Percentiles rank a stretch among this genome's conserved stretches.
These are phyloP conservation scores for Bryoerythrophyllum caledonicum DNA, from an alignment of 225 moss, liverwort and hornwort species.

Conservation along the genomic window DNA sequence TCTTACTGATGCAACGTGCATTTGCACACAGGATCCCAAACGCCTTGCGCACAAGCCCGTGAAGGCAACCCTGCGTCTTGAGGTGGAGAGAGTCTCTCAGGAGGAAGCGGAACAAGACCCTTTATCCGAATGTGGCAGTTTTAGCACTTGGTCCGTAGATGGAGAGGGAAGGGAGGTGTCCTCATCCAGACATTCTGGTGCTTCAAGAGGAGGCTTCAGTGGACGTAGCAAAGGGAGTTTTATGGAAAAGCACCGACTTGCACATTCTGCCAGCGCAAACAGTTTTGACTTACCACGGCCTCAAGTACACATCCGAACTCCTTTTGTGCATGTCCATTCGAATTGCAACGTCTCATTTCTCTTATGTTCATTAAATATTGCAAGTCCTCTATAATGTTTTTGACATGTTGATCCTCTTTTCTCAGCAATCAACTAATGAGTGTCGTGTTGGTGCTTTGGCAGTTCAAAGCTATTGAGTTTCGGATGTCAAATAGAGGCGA, in stretches of 20 bases:
- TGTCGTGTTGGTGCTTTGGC: slow-evolving; percentile 25
- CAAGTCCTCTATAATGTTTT: neutral
- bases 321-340: slow-evolving; percentile 9
- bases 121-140: slow-evolving; percentile 73
- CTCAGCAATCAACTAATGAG: slow-evolving; percentile 4
- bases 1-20: neutral
- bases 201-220: slow-evolving; percentile 49
- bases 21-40: slow-evolving; percentile 64
- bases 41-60: slow-evolving; percentile 81
- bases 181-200: slow-evolving; percentile 43
- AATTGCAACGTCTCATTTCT: neutral
- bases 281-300: slow-evolving; percentile 63
- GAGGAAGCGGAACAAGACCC: slow-evolving; percentile 70
- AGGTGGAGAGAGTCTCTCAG: slow-evolving; percentile 63
- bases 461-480: slow-evolving; percentile 83
- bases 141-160: slow-evolving; percentile 75
- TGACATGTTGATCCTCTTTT: neutral
- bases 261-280: slow-evolving; percentile 51
- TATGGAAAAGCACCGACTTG: slow-evolving; percentile 67
- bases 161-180: slow-evolving; percentile 63
- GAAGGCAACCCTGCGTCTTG: slow-evolving; percentile 73
- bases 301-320: slow-evolving; percentile 43
- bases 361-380: neutral
- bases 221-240: slow-evolving; percentile 65
- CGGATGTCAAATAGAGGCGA: slow-evolving; percentile 64